Conservation (phyloP, 768 basidiomycete species). For the Leccinum olivaceopallidum region DNA sequence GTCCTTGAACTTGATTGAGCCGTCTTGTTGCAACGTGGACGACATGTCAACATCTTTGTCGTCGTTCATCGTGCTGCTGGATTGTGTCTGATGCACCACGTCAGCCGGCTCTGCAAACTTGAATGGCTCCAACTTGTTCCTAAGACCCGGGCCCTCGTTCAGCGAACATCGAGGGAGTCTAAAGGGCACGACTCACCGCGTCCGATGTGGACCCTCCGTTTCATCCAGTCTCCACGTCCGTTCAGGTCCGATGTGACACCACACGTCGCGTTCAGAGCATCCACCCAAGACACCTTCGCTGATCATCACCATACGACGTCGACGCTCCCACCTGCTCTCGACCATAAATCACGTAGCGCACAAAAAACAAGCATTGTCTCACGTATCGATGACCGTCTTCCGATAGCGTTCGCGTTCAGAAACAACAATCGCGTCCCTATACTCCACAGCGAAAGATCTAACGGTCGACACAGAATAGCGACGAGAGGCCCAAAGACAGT, state of each 20-base stretch:
- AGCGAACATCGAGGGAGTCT: neutral
- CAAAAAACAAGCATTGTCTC: neutral
- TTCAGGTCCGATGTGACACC: slow-evolving; percentile 57
- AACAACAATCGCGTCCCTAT: slow-evolving; percentile 56
- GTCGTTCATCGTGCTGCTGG: slow-evolving; percentile 37
- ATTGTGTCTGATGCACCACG: slow-evolving; percentile 31
- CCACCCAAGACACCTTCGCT: slow-evolving; percentile 62
- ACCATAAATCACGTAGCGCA: slow-evolving; percentile 2
- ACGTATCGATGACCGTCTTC: slow-evolving; percentile 74
- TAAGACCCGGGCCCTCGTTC: slow-evolving; percentile 27
- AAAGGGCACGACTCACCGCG: slow-evolving; percentile 51
- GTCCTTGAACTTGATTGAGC: slow-evolving; percentile 13
- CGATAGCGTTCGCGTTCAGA: slow-evolving; percentile 72
- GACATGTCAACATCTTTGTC: slow-evolving; percentile 44
- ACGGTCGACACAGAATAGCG: no score
- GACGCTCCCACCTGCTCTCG: slow-evolving; percentile 64
- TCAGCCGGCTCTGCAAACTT: slow-evolving; percentile 36
- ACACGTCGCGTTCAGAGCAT: slow-evolving; percentile 78
- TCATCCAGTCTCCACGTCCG: slow-evolving; percentile 81
- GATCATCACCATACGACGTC: slow-evolving; percentile 54
- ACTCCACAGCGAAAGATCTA: no score
- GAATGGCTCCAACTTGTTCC: slow-evolving; percentile 76
- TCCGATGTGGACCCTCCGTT: slow-evolving; percentile 87
- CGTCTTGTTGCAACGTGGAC: slow-evolving; percentile 39
- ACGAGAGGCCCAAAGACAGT: no score